Evolutionary conservation across 768 basidiomycete genomes (phyloP).

Genomic region (Kwoniella shandongensis): DNA sequence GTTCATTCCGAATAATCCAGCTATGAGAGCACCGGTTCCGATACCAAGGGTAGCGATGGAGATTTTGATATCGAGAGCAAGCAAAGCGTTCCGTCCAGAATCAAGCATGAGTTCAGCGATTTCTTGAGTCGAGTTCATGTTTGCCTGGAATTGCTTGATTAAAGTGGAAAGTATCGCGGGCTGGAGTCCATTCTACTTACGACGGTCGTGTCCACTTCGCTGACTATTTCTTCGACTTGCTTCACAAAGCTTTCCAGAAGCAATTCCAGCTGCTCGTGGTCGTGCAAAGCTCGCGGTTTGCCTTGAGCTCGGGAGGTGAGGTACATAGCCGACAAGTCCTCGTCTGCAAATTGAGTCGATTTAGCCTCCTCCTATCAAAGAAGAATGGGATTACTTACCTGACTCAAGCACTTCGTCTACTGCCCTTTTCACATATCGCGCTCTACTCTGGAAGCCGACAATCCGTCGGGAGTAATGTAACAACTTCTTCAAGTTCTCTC

Average conservation of each 20-base stretch:
- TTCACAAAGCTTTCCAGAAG: constrained; percentile 92
- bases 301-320: constrained; percentile 78
- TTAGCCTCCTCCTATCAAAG: no score
- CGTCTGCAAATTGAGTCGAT: constrained; percentile 64
- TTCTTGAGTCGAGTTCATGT: constrained; percentile 96
- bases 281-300: constrained; percentile 63
- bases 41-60: constrained; percentile 94
- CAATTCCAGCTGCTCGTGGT: constrained; percentile 91
- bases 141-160: constrained; percentile 59
- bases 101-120: constrained; percentile 96
- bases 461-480: constrained; percentile 89
- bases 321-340: constrained; percentile 94
- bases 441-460: constrained; percentile 85
- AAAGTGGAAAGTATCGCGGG: neutral
- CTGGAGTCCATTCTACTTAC: constrained; percentile 55
- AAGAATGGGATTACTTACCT: constrained; percentile 58
- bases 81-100: constrained; percentile 86
- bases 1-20: constrained; percentile 95
- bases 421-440: constrained; percentile 83
- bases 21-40: constrained; percentile 82
- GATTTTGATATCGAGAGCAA: constrained; percentile 89
- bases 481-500: constrained; percentile 86
- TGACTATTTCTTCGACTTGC: constrained; percentile 94
- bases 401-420: constrained; percentile 88
- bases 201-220: constrained; percentile 83